Evolutionary conservation across 768 basidiomycete genomes (phyloP).

Genomic region (Pulveroboletus frians): DNA sequence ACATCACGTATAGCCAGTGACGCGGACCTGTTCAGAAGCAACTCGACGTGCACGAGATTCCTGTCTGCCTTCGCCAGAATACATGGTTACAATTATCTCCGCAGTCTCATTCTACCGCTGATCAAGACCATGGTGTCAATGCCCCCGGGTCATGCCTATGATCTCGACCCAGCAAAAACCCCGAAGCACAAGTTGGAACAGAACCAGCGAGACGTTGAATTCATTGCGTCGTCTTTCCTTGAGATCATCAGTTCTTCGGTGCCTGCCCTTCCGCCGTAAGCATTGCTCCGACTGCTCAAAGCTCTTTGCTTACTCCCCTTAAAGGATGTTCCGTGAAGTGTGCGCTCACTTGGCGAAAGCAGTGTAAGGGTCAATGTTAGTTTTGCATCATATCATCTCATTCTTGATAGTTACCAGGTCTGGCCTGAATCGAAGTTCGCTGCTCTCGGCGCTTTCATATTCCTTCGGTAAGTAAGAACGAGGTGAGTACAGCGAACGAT

Average conservation of each 20-base stretch:
- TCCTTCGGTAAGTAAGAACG: conserved; percentile 55
- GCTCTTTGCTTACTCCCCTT: background rate
- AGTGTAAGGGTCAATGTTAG: conserved; percentile 50
- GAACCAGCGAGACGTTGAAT: conserved; percentile 67
- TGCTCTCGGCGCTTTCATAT: conserved; percentile 87
- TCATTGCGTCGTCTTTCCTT: conserved; percentile 71
- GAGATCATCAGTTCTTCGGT: conserved; percentile 68
- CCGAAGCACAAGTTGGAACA: conserved; percentile 54
- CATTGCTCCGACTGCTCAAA: conserved; percentile 1
- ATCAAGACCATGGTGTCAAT: conserved; percentile 68
- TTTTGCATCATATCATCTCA: conserved; percentile 12
- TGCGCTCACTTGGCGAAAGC: conserved; percentile 73
- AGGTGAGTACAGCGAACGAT: background rate
- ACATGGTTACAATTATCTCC: conserved; percentile 91
- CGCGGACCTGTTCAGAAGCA: conserved; percentile 78
- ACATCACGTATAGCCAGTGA: conserved; percentile 56
- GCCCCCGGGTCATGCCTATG: conserved; percentile 70
- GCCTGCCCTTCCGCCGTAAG: conserved; percentile 70
- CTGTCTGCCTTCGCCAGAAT: conserved; percentile 80
- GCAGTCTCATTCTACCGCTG: conserved; percentile 70
- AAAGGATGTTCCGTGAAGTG: conserved; percentile 81
- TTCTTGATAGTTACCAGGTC: conserved; percentile 43
- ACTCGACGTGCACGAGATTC: conserved; percentile 83
- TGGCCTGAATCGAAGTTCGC: conserved; percentile 81
- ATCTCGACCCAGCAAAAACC: conserved; percentile 66